Evolutionary conservation across 2,329 filamentous ascomycete genomes (phyloP).

Genomic region (Stachybotrys echinatus): DNA sequence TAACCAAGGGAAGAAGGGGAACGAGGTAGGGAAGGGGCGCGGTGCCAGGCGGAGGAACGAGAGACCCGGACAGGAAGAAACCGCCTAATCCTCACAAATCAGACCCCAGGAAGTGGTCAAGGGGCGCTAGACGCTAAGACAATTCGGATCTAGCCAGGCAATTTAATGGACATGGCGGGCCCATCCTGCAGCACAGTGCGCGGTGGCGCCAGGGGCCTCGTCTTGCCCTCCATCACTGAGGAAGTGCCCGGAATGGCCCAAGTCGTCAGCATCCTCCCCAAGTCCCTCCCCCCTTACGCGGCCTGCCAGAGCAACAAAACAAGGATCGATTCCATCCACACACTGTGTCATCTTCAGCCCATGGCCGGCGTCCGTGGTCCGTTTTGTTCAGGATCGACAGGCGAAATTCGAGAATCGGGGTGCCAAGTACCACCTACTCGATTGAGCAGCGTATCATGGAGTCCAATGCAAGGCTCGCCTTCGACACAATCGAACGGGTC

Average conservation of each 20-base stretch:
- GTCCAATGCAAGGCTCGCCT: too few relatives aligned
- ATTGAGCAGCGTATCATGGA: neutral
- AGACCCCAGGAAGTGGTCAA: slow-evolving; percentile 8
- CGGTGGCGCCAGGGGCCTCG: neutral
- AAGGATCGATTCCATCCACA: neutral
- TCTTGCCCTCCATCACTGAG: neutral
- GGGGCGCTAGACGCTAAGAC: slow-evolving; percentile 12
- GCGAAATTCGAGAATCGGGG: neutral
- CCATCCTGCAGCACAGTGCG: slow-evolving; percentile 11
- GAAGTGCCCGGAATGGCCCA: too few relatives aligned
- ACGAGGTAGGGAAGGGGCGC: neutral
- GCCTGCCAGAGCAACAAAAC: neutral
- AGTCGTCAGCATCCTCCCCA: neutral
- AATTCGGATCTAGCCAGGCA: slow-evolving; percentile 18
- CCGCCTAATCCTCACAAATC: slow-evolving; percentile 7
- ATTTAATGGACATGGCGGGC: slow-evolving; percentile 7
- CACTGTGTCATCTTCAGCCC: neutral
- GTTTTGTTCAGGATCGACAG: neutral
- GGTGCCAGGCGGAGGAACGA: neutral
- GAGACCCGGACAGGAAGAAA: too few relatives aligned
- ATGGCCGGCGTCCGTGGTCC: neutral
- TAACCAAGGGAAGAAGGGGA: neutral
- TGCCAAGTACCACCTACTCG: neutral
- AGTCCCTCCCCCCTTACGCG: neutral
- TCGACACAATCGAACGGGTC: too few relatives aligned